Evolutionary conservation across 805 yeast genomes (phyloP).

Genomic region (Saturnispora dispora): DNA sequence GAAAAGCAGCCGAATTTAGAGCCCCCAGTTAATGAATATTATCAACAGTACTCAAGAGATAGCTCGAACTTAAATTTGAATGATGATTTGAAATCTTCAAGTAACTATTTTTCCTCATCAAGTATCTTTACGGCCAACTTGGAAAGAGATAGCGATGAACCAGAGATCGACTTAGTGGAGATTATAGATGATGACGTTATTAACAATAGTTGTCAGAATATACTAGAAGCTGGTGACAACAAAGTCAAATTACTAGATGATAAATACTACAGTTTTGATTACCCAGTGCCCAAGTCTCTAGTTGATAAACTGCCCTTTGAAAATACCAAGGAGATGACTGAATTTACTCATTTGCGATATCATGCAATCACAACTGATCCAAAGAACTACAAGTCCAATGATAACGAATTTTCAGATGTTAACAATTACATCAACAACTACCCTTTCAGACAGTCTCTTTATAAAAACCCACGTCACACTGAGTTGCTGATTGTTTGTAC

Average conservation of each 20-base stretch:
- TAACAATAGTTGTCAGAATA: slow-evolving; percentile 16
- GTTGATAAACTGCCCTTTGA: slow-evolving; percentile 38
- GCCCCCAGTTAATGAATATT: slow-evolving; percentile 2
- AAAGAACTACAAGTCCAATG: slow-evolving; percentile 42
- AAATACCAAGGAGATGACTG: slow-evolving; percentile 29
- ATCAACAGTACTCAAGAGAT: slow-evolving; percentile 9
- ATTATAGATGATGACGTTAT: slow-evolving; percentile 8
- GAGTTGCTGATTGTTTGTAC: slow-evolving; percentile 82
- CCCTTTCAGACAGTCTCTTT: slow-evolving; percentile 66
- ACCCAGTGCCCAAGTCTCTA: slow-evolving; percentile 67
- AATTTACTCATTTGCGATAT: slow-evolving; percentile 78
- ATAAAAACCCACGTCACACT: slow-evolving; percentile 65
- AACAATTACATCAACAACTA: slow-evolving; percentile 22
- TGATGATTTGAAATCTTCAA: background rate
- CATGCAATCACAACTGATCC: slow-evolving; percentile 94
- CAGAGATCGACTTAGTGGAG: slow-evolving; percentile 17
- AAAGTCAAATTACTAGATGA: slow-evolving; percentile 51
- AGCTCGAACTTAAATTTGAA: slow-evolving; percentile 8
- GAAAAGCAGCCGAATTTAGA: slow-evolving; percentile 1
- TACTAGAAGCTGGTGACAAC: slow-evolving; percentile 23
- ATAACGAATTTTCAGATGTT: slow-evolving; percentile 43
- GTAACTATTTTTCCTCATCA: background rate
- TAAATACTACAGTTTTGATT: slow-evolving; percentile 67
- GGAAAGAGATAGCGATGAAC: slow-evolving; percentile 25
- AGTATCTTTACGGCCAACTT: slow-evolving; percentile 18